These are phyloP conservation scores for Ricinus communis DNA, from an alignment of 345 rosid genomes.

Conservation along the genomic window DNA sequence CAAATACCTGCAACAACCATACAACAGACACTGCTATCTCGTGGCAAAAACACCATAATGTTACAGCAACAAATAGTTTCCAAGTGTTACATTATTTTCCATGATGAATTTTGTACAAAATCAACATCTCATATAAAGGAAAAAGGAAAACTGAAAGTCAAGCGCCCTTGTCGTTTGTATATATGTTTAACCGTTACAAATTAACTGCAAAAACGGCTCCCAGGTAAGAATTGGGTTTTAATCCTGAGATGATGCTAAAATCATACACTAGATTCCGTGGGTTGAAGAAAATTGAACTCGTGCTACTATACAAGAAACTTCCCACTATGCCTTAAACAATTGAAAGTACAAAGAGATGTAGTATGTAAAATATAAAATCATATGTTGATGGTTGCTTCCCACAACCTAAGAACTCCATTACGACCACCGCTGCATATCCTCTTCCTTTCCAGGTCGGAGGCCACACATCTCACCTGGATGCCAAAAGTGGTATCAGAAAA, in stretches of 20 bases:
- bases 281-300: neutral
- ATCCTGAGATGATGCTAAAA: neutral
- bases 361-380: conserved; percentile 21
- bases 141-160: neutral
- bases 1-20: no score
- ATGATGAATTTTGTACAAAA: neutral
- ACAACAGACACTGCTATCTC: no score
- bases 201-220: neutral
- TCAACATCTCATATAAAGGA: neutral
- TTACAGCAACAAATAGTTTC: no score
- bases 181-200: neutral
- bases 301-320: neutral
- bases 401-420: conserved; percentile 85
- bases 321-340: neutral
- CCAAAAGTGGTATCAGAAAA: neutral
- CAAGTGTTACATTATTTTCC: neutral
- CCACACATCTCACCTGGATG: conserved; percentile 84
- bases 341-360: neutral
- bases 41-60: no score
- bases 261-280: neutral
- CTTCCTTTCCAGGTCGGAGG: conserved; percentile 97
- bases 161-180: neutral
- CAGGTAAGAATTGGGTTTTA: neutral
- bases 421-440: conserved; percentile 99
- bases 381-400: conserved; percentile 99